Percentiles rank a stretch among this genome's conserved stretches.
Conservation (phyloP, 176 grass and related monocot species). For the Aegilops tauschii region DNA sequence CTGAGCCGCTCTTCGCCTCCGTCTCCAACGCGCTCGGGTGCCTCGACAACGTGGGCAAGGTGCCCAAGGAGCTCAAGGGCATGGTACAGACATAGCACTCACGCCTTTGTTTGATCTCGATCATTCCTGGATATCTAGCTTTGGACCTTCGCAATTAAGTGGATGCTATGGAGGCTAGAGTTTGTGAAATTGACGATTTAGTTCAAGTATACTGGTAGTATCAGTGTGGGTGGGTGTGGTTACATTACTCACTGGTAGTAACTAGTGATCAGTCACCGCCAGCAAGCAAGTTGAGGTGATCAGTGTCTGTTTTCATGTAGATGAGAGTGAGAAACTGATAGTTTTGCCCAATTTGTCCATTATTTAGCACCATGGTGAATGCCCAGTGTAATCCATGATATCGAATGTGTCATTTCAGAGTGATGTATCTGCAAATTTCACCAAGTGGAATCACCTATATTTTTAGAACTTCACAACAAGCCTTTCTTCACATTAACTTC, state of each 20-base stretch:
- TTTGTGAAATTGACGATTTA: conserved; percentile 8
- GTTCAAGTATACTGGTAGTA: conserved; percentile 1
- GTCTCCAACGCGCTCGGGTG: conserved; percentile 76
- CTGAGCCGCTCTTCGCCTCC: conserved; percentile 85
- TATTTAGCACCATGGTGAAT: background rate
- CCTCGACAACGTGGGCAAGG: conserved; percentile 76
- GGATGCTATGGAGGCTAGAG: background rate
- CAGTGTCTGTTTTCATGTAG: background rate
- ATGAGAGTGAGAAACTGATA: background rate
- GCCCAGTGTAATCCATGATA: background rate
- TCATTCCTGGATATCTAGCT: background rate
- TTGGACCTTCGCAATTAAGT: conserved; percentile 1
- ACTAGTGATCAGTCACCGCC: background rate
- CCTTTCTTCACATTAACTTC: background rate
- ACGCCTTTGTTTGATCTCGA: background rate
- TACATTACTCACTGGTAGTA: background rate
- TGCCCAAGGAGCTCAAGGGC: conserved; percentile 94
- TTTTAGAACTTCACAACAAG: background rate
- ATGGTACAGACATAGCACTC: conserved; percentile 51
- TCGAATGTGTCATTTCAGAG: conserved; percentile 3
- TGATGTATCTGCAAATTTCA: background rate
- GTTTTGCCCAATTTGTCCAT: background rate
- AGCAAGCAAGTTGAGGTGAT: background rate
- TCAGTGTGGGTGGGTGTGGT: background rate
- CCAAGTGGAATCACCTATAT: background rate